Base-by-base conservation (phyloP, 2,329 filamentous ascomycete species). In the Nemania sp. region DNA sequence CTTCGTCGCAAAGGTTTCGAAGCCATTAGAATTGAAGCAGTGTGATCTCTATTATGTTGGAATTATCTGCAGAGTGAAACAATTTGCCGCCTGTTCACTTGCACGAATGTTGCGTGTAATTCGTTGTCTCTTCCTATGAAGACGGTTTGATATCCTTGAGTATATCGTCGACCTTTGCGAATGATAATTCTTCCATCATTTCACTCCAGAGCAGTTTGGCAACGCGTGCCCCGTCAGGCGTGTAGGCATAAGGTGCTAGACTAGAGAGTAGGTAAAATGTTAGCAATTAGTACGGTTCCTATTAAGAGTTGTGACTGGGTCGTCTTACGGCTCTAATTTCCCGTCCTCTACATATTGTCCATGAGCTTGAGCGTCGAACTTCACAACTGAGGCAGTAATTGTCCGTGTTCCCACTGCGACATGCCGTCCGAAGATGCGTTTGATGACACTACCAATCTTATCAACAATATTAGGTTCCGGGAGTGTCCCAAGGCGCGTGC, bases 241-340 rank as follows among this genome's bases (percentile, higher is more conserved):
- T 31, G 15, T 48, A 56, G 3, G 33, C 33, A 22, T 51, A 23
- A 14, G 46, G 52, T 15, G 52, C 39, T 14, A 51, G 7, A 8
- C 48, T 55, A 9, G 24, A 8, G 23, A 20, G 12, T 15, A n/a
- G 8, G 12, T 17, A 34, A 15, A 6, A 5, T 17, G n/a, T 40
- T 20, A 51, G 26, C 19, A 15, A 30, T 9, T 20, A 3, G 22
- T 11, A 28, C 26, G 23, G 9, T 17, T 26, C 5, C 15, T 28
- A 5, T 15, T n/a, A 6, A 8, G 6, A n/a, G 22, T 5, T n/a
- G 5, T 23, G 12, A 48, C 43, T 20, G 31, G 36, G 2, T n/a
- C 15, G 36, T 42, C 57, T 48, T 39, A 57, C 54, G 54, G 49
- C 26, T 57, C 28, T 3, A 59, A 23, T 28, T 56, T 47, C 26